phyloP scores from a whole-genome alignment of 345 rosid genomes.

The Gossypium thurberi region DNA sequence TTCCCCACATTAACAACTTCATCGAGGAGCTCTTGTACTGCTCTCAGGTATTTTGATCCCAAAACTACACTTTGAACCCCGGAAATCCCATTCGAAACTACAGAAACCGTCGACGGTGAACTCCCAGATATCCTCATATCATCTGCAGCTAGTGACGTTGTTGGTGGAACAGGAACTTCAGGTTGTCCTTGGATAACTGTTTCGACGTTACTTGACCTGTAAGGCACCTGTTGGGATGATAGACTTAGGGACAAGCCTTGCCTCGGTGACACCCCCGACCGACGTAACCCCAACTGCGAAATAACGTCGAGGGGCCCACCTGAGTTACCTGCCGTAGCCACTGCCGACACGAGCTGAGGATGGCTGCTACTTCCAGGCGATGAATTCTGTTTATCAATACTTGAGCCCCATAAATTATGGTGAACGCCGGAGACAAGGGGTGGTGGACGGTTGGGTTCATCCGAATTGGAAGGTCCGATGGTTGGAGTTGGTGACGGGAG shows the following conservation, averaged over 20 bases:
- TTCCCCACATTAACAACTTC: constrained; percentile 52
- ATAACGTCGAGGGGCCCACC: constrained; percentile 11
- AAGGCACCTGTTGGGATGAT: constrained; percentile 24
- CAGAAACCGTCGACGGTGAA: constrained; percentile 35
- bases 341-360: constrained; percentile 15
- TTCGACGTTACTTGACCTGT: constrained; percentile 14
- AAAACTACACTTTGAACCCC: constrained; percentile 25
- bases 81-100: constrained; percentile 29
- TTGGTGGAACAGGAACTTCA: constrained; percentile 2
- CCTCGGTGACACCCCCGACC: constrained; percentile 22
- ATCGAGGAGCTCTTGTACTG: constrained; percentile 66
- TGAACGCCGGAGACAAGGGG: constrained; percentile 22
- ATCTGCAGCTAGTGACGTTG: constrained; percentile 12
- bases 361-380: constrained; percentile 7
- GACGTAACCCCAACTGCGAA: constrained; percentile 18
- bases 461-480: constrained; percentile 14
- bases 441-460: constrained; percentile 22
- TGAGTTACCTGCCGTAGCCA: neutral
- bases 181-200: constrained; percentile 11
- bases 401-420: constrained; percentile 28
- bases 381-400: constrained; percentile 22
- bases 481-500: constrained; percentile 16
- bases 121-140: constrained; percentile 27
- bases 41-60: constrained; percentile 59
- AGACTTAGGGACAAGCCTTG: constrained; percentile 45